Percentiles rank a stretch among this genome's conserved stretches.
phyloP scores from a whole-genome alignment of 257 asterid species.

The Solanum sitiens region DNA sequence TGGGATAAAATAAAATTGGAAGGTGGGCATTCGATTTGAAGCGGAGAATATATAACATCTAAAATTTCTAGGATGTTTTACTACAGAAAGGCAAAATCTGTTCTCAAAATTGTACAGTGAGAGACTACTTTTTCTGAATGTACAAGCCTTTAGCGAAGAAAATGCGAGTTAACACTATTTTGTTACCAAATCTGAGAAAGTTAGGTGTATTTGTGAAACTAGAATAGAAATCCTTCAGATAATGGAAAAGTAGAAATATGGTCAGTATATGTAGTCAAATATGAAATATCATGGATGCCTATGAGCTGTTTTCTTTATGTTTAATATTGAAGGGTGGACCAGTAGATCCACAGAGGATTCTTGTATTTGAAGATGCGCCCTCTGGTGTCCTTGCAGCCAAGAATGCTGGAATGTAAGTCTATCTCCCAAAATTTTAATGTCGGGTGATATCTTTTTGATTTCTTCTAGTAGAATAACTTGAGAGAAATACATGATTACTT shows the following conservation, averaged over 20 bases:
- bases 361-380: slow-evolving; percentile 97
- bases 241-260: background rate
- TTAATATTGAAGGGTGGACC: slow-evolving; percentile 46
- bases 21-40: background rate
- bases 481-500: background rate
- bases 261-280: background rate
- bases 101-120: background rate
- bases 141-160: background rate
- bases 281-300: background rate
- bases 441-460: background rate
- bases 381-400: slow-evolving; percentile 87
- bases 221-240: background rate
- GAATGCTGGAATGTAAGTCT: slow-evolving; percentile 84
- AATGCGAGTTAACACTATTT: background rate
- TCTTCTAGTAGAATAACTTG: background rate
- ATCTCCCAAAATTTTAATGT: background rate
- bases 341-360: slow-evolving; percentile 48
- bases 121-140: background rate
- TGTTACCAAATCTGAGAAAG: background rate
- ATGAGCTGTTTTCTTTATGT: background rate
- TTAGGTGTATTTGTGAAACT: background rate
- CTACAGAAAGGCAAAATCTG: background rate
- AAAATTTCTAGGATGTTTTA: background rate
- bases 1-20: background rate
- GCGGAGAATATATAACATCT: background rate